phyloP scores from a whole-genome alignment of 768 basidiomycete species.

The Sutorius australiensis region DNA sequence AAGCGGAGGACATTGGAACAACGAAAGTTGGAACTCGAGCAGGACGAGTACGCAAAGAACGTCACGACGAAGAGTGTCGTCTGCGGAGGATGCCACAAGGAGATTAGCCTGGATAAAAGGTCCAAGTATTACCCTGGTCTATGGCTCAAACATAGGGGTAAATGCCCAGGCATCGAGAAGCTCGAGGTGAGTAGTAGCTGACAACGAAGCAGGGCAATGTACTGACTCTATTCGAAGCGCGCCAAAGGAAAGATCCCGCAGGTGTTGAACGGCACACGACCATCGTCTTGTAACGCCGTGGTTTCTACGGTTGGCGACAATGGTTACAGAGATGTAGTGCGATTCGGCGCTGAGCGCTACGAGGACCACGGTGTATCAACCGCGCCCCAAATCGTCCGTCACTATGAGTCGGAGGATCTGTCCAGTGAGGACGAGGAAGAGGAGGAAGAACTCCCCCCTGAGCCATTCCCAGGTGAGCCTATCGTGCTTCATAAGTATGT shows the following conservation, averaged over 20 bases:
- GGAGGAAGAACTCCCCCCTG: conserved; percentile 8
- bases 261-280: not conserved
- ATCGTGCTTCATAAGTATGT: not conserved
- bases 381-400: not conserved
- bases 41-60: conserved; percentile 26
- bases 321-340: conserved; percentile 1
- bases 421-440: conserved; percentile 19
- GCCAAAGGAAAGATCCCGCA: conserved; percentile 3
- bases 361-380: not conserved
- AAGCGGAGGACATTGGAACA: conserved; percentile 29
- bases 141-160: conserved; percentile 32
- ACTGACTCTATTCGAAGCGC: conserved; percentile 21
- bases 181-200: conserved; percentile 23
- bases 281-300: not conserved
- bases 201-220: not conserved
- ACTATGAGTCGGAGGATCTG: conserved; percentile 1
- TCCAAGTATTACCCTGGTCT: conserved; percentile 35
- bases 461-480: conserved; percentile 28
- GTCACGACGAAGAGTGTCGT: conserved; percentile 27
- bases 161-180: conserved; percentile 25
- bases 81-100: conserved; percentile 28
- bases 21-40: conserved; percentile 26
- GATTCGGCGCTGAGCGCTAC: not conserved
- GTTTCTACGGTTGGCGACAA: not conserved
- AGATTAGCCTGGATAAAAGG: conserved; percentile 34